Percentiles rank a stretch among this genome's conserved stretches.
phyloP scores from a whole-genome alignment of 148 eudicot species.

The Cornus controversa region DNA sequence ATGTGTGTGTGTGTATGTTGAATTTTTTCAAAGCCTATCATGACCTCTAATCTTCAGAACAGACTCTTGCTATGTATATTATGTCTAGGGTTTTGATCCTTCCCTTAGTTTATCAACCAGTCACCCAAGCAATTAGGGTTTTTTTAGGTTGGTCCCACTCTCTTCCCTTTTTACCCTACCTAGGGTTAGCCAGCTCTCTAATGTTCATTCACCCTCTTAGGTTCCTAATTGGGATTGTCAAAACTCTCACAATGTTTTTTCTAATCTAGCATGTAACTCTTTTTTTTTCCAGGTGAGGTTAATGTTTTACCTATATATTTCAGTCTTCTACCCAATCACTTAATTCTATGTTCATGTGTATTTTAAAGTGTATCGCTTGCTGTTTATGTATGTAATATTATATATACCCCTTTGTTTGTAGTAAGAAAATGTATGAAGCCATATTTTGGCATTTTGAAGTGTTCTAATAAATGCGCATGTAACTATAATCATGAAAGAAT shows the following conservation, averaged over 20 bases:
- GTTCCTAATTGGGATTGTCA: neutral
- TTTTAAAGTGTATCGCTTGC: neutral
- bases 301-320: neutral
- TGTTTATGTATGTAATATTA: neutral
- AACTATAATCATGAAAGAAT: neutral
- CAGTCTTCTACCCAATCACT: neutral
- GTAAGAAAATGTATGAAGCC: neutral
- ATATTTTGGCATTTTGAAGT: neutral
- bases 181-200: neutral
- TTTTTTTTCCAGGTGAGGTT: neutral
- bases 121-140: conserved; percentile 5
- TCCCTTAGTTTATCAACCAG: neutral
- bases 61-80: neutral
- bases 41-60: neutral
- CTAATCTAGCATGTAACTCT: neutral
- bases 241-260: too few species aligned
- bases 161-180: neutral
- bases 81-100: neutral
- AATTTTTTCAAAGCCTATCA: too few species aligned
- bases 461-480: neutral
- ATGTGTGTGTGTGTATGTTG: too few species aligned
- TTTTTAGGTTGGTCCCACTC: neutral
- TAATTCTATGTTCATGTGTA: neutral
- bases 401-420: neutral
- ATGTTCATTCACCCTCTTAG: neutral